Percentiles rank a stretch among this genome's conserved stretches.
Conservation (phyloP, 139 green algal genomes). For the Chlamydomonas schloesseri region DNA sequence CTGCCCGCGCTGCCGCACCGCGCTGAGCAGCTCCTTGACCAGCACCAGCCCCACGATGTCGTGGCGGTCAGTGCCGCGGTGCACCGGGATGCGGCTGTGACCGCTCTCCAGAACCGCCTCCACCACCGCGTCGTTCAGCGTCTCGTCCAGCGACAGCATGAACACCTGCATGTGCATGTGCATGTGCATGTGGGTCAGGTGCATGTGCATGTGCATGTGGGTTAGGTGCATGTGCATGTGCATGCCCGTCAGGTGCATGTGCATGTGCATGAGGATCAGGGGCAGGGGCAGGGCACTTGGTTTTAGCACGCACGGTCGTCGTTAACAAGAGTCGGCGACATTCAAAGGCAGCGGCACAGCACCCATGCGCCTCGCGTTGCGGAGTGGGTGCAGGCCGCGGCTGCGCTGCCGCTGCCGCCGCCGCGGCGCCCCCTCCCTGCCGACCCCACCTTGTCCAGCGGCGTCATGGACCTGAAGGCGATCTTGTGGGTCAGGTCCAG, state of each 20-base stretch:
- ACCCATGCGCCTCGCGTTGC: no score
- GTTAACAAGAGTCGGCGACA: no score
- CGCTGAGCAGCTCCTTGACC: conserved; percentile 51
- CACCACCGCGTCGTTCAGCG: conserved; percentile 69
- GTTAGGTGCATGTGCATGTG: not conserved
- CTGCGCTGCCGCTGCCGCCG: conserved; percentile 1
- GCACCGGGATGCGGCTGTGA: conserved; percentile 83
- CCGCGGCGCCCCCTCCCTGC: no score
- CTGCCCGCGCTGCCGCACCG: not conserved
- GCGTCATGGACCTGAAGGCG: conserved; percentile 81
- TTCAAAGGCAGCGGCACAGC: no score
- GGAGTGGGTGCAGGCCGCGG: no score
- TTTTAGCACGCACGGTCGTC: no score
- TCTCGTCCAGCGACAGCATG: conserved; percentile 79
- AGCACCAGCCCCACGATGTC: conserved; percentile 69
- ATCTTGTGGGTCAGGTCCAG: conserved; percentile 86
- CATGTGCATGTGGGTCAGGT: no score
- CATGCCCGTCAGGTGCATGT: no score
- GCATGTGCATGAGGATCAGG: no score
- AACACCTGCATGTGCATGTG: no score
- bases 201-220: no score
- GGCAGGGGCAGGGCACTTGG: no score
- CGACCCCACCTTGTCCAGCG: conserved; percentile 84
- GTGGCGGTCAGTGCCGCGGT: conserved; percentile 60
- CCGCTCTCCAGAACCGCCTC: conserved; percentile 48